These are phyloP conservation scores for Botryotinia calthae DNA, from an alignment of 2,329 filamentous ascomycete species.

Conservation along the genomic window DNA sequence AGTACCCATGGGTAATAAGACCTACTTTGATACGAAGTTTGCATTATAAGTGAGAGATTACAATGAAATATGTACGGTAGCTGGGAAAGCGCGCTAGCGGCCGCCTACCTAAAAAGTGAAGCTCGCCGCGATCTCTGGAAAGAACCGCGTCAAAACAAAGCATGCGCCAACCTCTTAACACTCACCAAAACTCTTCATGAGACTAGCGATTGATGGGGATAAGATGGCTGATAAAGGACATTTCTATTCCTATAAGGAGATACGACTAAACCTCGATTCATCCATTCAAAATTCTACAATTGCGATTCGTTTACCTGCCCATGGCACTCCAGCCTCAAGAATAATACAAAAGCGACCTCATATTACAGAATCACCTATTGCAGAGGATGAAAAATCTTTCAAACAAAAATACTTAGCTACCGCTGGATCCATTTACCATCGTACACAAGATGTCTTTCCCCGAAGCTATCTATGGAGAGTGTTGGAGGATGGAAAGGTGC, in stretches of 20 bases:
- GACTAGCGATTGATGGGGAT: constrained; percentile 53
- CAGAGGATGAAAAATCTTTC: constrained; percentile 72
- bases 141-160: constrained; percentile 25
- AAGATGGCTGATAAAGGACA: constrained; percentile 64
- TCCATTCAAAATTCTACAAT: constrained; percentile 66
- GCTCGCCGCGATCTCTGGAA: constrained; percentile 24
- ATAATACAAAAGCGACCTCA: constrained; percentile 44
- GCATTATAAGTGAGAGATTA: not conserved
- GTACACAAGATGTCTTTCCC: constrained; percentile 71
- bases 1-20: not conserved
- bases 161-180: constrained; percentile 29
- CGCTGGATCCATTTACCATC: constrained; percentile 81
- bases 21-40: not conserved
- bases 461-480: constrained; percentile 90
- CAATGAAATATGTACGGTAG: not conserved
- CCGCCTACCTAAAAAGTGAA: constrained; percentile 23
- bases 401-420: constrained; percentile 70
- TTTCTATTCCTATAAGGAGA: constrained; percentile 79
- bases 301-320: constrained; percentile 64
- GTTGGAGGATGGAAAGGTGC: constrained; percentile 71
- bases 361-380: constrained; percentile 41
- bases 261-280: constrained; percentile 77
- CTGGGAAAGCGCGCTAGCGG: constrained; percentile 23
- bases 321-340: constrained; percentile 40
- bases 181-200: constrained; percentile 23